phyloP scores from a whole-genome alignment of 805 yeast genomes.

The Kodamaea hsintzibuensis region DNA sequence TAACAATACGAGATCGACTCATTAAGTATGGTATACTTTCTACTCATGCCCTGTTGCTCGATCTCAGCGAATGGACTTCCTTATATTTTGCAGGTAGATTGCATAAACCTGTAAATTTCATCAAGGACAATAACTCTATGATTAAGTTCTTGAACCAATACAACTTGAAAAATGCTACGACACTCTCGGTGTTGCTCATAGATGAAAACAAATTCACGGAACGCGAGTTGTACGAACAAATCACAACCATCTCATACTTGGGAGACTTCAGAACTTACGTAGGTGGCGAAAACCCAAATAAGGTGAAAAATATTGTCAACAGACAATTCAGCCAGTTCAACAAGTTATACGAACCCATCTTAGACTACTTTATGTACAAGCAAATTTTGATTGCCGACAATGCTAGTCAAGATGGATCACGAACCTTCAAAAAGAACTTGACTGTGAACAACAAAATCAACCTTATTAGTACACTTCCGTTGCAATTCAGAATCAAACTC shows the following conservation, averaged over 20 bases:
- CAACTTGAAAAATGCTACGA: conserved; percentile 76
- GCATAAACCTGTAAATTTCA: conserved; percentile 87
- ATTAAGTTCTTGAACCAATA: conserved; percentile 69
- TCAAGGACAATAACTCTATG: conserved; percentile 58
- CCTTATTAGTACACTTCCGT: conserved; percentile 26
- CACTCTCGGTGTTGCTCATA: conserved; percentile 61
- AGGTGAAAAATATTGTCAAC: conserved; percentile 79
- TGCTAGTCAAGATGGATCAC: conserved; percentile 9
- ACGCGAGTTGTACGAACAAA: conserved; percentile 67
- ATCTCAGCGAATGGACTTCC: conserved; percentile 80
- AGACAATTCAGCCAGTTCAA: conserved; percentile 74
- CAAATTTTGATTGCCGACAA: conserved; percentile 18
- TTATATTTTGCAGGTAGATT: conserved; percentile 89
- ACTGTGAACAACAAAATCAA: conserved; percentile 18
- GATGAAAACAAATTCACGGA: conserved; percentile 47
- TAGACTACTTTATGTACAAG: conserved; percentile 22
- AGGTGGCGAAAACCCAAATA: conserved; percentile 91
- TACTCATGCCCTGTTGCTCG: conserved; percentile 57
- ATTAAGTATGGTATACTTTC: conserved; percentile 90
- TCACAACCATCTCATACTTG: conserved; percentile 78
- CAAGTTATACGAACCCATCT: conserved; percentile 68
- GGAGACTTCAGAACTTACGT: conserved; percentile 88
- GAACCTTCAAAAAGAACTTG: conserved; percentile 21
- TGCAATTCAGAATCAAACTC: conserved; percentile 19
- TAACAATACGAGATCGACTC: conserved; percentile 49